Base-by-base conservation (phyloP, 768 basidiomycete species). In the Tulasnella sp. region DNA sequence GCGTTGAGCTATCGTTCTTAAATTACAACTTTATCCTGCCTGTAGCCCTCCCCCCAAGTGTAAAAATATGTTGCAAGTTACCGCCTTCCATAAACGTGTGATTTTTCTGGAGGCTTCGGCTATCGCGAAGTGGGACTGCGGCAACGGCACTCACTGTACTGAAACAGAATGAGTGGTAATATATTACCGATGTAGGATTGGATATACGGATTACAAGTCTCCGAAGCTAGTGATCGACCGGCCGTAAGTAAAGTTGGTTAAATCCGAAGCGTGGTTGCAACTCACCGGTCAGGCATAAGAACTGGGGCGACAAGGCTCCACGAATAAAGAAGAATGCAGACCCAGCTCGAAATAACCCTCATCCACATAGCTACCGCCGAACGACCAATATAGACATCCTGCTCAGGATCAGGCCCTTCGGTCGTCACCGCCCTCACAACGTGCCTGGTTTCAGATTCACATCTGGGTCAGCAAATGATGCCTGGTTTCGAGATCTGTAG, bases 331-430 rank as follows among this genome's bases (percentile, higher is more conserved):
- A 92, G 78, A 86, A 95, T 92, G 85, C 95, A 98, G 36, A 97
- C 89, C 97, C 97, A 99, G 81, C 94, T 94, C 40, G 95, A 96
- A 71, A 99, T 94, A 42, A 99, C 90, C 5, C 98, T 88, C 95
- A 98, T 98, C 98, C 98, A 99, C 97, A 99, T 99, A 3, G 98
- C 96, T 12, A 94, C 92, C 84, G 96, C 94, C 6, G 95, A 97
- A 48, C 96, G 91, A 24, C 98, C 98, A 73, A 99, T 99, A 85
- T 95, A 94, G 52, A 98, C 86, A 74, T 86, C 86, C 16, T 83
- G 84, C n/a, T 85, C 85, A 14, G 42, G 40, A 21, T 81, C 83
- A 10, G 80, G 74, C 9, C 79, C 80, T 24, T 82, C 81, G 1
- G 75, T 74, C n/a, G 24, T 34, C 0, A 56, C 71, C 68, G 84